Evolutionary conservation across 1,139 yeast species (phyloP).

Genomic region (Saccharomycopsis hybrid): DNA sequence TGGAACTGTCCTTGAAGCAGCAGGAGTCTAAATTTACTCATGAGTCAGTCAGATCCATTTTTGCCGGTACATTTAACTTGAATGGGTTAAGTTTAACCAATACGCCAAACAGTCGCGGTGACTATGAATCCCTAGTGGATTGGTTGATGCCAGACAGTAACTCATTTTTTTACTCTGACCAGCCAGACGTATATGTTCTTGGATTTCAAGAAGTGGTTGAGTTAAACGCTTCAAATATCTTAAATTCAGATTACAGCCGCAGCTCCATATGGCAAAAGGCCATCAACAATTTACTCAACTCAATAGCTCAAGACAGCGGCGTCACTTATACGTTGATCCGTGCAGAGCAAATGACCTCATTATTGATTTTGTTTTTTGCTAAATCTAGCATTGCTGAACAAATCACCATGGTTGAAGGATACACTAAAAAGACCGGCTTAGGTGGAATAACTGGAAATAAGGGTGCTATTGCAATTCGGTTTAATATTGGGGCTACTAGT

Average conservation of each 20-base stretch:
- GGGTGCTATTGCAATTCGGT: constrained; percentile 86
- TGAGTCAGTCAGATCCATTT: constrained; percentile 51
- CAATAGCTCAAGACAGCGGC: constrained; percentile 28
- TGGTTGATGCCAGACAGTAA: constrained; percentile 76
- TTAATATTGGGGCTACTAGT: constrained; percentile 66
- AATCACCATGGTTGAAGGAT: constrained; percentile 64
- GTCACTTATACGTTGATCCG: constrained; percentile 60
- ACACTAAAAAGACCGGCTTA: constrained; percentile 84
- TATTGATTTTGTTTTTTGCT: constrained; percentile 62
- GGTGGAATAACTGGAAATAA: constrained; percentile 95
- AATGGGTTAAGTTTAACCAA: constrained; percentile 52
- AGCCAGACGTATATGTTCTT: constrained; percentile 65
- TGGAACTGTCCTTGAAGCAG: constrained; percentile 50
- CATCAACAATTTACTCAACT: constrained; percentile 51
- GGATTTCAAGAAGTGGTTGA: constrained; percentile 95
- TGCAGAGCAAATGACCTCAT: constrained; percentile 85
- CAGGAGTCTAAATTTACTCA: constrained; percentile 55
- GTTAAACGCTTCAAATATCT: constrained; percentile 75
- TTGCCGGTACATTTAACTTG: constrained; percentile 83
- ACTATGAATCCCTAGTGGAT: constrained; percentile 31
- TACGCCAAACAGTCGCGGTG: constrained; percentile 26
- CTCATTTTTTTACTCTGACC: constrained; percentile 32
- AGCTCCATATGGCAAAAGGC: constrained; percentile 59
- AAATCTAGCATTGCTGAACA: constrained; percentile 46
- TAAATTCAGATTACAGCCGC: constrained; percentile 61